Evolutionary conservation across 1,284 basidiomycete species (phyloP), one percentile per base, ranked within the genome.

Genomic region (Ustilago crameri): DNA sequence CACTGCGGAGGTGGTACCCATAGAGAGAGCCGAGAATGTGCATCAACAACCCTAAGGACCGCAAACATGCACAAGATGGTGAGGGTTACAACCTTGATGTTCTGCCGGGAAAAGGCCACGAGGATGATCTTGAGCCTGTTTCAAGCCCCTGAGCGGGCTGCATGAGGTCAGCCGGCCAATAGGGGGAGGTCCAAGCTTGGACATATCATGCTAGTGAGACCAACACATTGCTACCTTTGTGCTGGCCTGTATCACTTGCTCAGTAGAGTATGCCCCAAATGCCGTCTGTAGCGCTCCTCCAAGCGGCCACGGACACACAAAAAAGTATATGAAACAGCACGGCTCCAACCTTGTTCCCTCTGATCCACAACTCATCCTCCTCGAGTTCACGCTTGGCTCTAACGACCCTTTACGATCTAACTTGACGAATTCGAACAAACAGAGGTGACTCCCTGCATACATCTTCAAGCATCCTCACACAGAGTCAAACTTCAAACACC

Each of bases 71-170:
- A n/a, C n/a, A n/a, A n/a, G n/a, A n/a, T n/a, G n/a, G n/a, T n/a
- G n/a, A n/a, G n/a, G n/a, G n/a, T n/a, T n/a, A n/a, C n/a, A n/a
- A n/a, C n/a, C n/a, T n/a, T n/a, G n/a, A n/a, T n/a, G n/a, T n/a
- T n/a, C n/a, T n/a, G n/a, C n/a, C n/a, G n/a, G n/a, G n/a, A n/a
- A n/a, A n/a, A n/a, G n/a, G n/a, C n/a, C n/a, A n/a, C 15, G 35
- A 30, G 32, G 20, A 37, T 14, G n/a, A 12, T 14, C 9, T n/a
- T 22, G 18, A 37, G 26, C 34, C 35, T 27, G 40, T 49, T 43
- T 24, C 37, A 35, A 59, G 63, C 63, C 63, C 63, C 56, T 65
- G 51, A 59, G 48, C 38, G 45, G 54, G 42, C 37, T 59, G 63
- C 63, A 59, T 55, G 30, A 30, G 47, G 5, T 48, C 9, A 44